Percentiles rank a stretch among this genome's conserved stretches.
Evolutionary conservation across 2,329 filamentous ascomycete genomes (phyloP).

Genomic region (Colletotrichum horii): DNA sequence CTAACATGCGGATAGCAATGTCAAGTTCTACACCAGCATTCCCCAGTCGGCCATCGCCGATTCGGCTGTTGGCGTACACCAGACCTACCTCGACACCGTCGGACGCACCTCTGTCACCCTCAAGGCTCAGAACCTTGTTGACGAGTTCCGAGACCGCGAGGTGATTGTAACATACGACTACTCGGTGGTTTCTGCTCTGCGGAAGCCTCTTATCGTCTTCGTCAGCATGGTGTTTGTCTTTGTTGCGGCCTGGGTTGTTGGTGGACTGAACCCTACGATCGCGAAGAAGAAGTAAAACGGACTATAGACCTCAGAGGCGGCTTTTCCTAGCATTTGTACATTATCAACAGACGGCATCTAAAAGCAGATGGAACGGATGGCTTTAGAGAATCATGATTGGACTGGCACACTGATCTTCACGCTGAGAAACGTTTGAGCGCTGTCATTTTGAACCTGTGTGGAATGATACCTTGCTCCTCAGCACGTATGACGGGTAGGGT

Average conservation of each 20-base stretch:
- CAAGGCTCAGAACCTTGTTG: conserved; percentile 84
- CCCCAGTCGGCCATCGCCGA: conserved; percentile 67
- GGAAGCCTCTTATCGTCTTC: conserved; percentile 88
- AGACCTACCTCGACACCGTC: conserved; percentile 92
- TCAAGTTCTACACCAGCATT: conserved; percentile 77
- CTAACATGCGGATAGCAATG: conserved; percentile 67
- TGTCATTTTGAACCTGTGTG: background rate
- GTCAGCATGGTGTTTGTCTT: conserved; percentile 77
- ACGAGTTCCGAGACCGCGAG: conserved; percentile 85
- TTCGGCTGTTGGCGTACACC: conserved; percentile 67
- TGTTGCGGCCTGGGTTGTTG: conserved; percentile 74
- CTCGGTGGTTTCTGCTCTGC: conserved; percentile 72
- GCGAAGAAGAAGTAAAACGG: conserved; percentile 41
- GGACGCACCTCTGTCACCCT: conserved; percentile 85
- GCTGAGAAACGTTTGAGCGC: background rate
- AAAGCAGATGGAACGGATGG: conserved; percentile 19
- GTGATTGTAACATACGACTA: conserved; percentile 90
- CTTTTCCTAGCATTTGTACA: conserved; percentile 24
- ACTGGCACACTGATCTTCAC: background rate
- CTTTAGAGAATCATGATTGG: conserved; percentile 23
- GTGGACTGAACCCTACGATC: conserved; percentile 83
- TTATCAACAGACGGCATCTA: conserved; percentile 24
- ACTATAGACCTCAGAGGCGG: background rate
- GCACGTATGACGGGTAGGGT: background rate
- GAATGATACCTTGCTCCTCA: background rate